Evolutionary conservation across 106 monocot species (phyloP).

Genomic region (Allium fistulosum): DNA sequence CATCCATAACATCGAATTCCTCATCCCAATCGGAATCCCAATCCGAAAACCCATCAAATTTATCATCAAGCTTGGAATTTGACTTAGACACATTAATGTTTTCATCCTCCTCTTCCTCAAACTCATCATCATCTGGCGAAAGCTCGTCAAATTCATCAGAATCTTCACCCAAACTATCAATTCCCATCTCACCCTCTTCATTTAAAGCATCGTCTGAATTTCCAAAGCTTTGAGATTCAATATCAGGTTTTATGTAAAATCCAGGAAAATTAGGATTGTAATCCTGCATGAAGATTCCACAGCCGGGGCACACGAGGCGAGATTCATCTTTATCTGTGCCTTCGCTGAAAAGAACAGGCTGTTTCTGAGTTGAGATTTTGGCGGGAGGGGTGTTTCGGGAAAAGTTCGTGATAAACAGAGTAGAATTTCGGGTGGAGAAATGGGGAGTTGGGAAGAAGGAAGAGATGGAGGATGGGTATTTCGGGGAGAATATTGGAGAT

Average conservation of each 20-base stretch:
- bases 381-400: conserved; percentile 1
- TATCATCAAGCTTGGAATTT: conserved; percentile 25
- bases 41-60: conserved; percentile 17
- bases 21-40: conserved; percentile 59
- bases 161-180: conserved; percentile 18
- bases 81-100: conserved; percentile 15
- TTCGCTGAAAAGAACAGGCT: conserved; percentile 45
- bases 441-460: not conserved
- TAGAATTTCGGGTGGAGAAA: conserved; percentile 9
- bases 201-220: conserved; percentile 3
- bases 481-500: not conserved
- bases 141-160: conserved; percentile 16
- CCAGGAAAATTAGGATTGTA: conserved; percentile 71
- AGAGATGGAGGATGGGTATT: conserved; percentile 7
- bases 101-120: conserved; percentile 27
- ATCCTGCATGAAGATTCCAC: conserved; percentile 95
- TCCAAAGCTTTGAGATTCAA: too few relatives aligned
- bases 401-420: conserved; percentile 15
- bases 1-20: conserved; percentile 32
- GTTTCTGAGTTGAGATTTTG: conserved; percentile 3
- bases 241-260: conserved; percentile 48
- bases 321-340: conserved; percentile 54
- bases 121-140: conserved; percentile 18
- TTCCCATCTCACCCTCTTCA: conserved; percentile 25
- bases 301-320: conserved; percentile 71